Evolutionary conservation across 75 land plant species (phyloP), one percentile per base, ranked within the genome.

Genomic region (Pinus albicaulis): DNA sequence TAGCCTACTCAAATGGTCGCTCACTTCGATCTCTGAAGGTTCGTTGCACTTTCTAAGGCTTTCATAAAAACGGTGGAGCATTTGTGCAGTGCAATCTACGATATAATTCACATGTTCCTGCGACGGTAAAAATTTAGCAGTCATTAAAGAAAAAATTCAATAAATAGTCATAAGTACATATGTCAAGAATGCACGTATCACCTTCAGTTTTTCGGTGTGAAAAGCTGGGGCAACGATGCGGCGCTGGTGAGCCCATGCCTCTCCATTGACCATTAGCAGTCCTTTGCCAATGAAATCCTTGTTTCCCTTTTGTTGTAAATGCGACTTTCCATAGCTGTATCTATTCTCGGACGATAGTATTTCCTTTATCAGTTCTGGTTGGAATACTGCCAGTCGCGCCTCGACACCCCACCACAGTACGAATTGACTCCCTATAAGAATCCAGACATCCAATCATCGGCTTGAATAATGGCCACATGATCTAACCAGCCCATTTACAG

Each of bases 351-450:
- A 58, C 44, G 84, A 81, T 23, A 96, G 72, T 4, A 96, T 53
- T 72, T 94, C 98, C 55, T 90, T 94, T 53, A 89, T 82, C 82
- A 92, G 23, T 6, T 88, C 93, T 17, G 86, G 76, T 5, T 96
- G 95, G 12, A 83, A 75, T 58, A 94, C 57, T 65, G 85, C 86
- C 78, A 96, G 62, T 80, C 91, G 70, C 38, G 98, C 89, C 81
- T 96, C 98, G 0, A 74, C 73, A 7, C 98, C 98, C 75, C 81
- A 79, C 95, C 95, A 96, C 58, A 76, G 85, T 59, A 93, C 34
- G 66, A 90, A 90, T 44, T 80, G 76, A 72, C 92, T 90, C 7
- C 99, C 99, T 95, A 84, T 71, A 22, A 23, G 20, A 8, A 71
- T 20, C 12, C 22, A 59, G 11, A 48, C 11, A 48, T 48, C 8